Conservation (phyloP, 2,329 filamentous ascomycete species). For the Colletotrichum endophyticum region DNA sequence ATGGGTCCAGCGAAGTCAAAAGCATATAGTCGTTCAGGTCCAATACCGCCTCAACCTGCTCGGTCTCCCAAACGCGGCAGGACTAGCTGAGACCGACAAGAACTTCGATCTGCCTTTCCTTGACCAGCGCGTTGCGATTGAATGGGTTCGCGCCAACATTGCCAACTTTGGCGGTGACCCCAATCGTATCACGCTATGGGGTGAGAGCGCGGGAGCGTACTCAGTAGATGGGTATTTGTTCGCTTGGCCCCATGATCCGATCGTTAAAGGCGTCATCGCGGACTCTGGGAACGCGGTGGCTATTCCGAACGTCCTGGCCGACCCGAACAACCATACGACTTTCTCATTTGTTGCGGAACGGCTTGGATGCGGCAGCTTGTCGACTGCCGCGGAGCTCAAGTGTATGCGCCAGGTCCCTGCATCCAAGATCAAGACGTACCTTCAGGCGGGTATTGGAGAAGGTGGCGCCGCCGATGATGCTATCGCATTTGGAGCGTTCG, state of each 20-base stretch:
- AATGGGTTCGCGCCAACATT: conserved; percentile 55
- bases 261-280: neutral
- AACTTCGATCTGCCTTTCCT: conserved; percentile 20
- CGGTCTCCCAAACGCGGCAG: neutral
- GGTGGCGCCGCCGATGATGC: neutral
- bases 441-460: neutral
- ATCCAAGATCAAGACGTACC: neutral
- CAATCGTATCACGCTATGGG: conserved; percentile 42
- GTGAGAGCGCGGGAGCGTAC: conserved; percentile 49
- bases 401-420: neutral
- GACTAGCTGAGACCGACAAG: neutral
- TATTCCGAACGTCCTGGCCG: neutral
- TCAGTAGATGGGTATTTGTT: neutral
- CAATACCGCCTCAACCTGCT: neutral
- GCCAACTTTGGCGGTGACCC: conserved; percentile 49
- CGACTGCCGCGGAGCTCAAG: neutral
- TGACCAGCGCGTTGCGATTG: conserved; percentile 56
- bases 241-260: neutral
- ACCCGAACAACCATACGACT: neutral
- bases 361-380: neutral
- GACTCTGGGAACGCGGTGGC: neutral
- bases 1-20: neutral
- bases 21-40: neutral
- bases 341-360: neutral
- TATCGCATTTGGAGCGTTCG: neutral